Conservation (phyloP, 805 yeast species). For the Saccharomycopsis synnaedendra region DNA sequence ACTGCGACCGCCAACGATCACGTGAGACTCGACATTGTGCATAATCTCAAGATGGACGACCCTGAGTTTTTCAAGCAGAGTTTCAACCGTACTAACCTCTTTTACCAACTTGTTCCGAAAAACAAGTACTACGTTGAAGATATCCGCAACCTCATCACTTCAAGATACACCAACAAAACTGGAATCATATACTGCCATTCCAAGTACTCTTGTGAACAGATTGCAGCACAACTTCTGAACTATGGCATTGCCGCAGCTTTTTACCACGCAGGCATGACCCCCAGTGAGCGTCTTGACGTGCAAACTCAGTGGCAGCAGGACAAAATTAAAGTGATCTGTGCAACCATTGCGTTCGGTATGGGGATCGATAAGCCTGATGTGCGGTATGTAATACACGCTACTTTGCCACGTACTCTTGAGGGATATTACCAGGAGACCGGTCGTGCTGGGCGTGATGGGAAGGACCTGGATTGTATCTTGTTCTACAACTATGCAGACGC, state of each 20-base stretch:
- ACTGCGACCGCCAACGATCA: slow-evolving; percentile 95
- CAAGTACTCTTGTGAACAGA: slow-evolving; percentile 76
- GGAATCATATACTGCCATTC: slow-evolving; percentile 95
- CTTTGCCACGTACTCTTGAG: slow-evolving; percentile 82
- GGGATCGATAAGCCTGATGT: slow-evolving; percentile 97
- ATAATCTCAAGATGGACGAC: slow-evolving; percentile 51
- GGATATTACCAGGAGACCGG: slow-evolving; percentile 98
- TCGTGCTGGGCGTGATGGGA: slow-evolving; percentile 95
- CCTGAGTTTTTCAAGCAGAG: slow-evolving; percentile 75
- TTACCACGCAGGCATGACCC: slow-evolving; percentile 93
- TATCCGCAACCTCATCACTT: slow-evolving; percentile 42
- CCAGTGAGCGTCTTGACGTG: slow-evolving; percentile 59
- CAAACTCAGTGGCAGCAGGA: slow-evolving; percentile 79
- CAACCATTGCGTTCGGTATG: slow-evolving; percentile 98
- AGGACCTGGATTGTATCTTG: slow-evolving; percentile 69
- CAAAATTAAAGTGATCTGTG: slow-evolving; percentile 70
- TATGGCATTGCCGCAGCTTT: slow-evolving; percentile 59
- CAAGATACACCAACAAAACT: slow-evolving; percentile 42
- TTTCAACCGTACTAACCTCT: slow-evolving; percentile 80
- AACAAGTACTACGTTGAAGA: slow-evolving; percentile 41
- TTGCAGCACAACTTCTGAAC: slow-evolving; percentile 45
- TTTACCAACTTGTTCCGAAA: slow-evolving; percentile 67
- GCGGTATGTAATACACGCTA: slow-evolving; percentile 78
- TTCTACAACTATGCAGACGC: slow-evolving; percentile 78
- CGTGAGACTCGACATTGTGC: slow-evolving; percentile 77